Conservation (phyloP, 768 basidiomycete genomes). For the Fistulinella prunicolor region DNA sequence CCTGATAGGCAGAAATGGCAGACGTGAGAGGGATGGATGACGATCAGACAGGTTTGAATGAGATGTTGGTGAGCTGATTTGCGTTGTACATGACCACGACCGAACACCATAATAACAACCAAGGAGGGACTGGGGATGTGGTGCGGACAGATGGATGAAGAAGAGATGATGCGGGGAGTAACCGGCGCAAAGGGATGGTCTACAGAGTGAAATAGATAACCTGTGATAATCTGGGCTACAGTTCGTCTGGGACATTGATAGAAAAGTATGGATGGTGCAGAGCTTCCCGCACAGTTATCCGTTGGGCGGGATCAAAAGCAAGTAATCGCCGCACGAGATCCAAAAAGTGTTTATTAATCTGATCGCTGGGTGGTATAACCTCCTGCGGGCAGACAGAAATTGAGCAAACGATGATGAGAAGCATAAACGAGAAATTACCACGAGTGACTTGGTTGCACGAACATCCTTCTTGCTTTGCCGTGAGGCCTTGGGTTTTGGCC, state of each 20-base stretch:
- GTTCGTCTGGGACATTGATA: constrained; percentile 62
- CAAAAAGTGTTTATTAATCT: constrained; percentile 74
- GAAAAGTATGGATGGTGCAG: constrained; percentile 86
- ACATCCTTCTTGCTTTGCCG: constrained; percentile 95
- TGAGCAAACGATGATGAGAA: constrained; percentile 1
- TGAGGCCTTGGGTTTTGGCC: constrained; percentile 85
- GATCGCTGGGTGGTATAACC: constrained; percentile 76
- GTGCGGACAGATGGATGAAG: constrained; percentile 25
- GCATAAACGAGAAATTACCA: constrained; percentile 46
- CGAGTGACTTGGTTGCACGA: constrained; percentile 71
- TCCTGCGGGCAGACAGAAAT: constrained; percentile 46
- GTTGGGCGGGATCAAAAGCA: constrained; percentile 84
- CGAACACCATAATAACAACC: constrained; percentile 37
- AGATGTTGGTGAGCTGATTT: constrained; percentile 28
- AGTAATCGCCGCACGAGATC: constrained; percentile 86
- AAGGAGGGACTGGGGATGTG: constrained; percentile 21
- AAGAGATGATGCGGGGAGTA: constrained; percentile 20
- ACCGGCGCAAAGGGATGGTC: constrained; percentile 27
- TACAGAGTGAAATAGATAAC: constrained; percentile 36
- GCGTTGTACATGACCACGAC: constrained; percentile 38
- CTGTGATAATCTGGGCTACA: constrained; percentile 43
- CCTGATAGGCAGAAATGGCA: constrained; percentile 24
- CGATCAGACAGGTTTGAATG: constrained; percentile 30
- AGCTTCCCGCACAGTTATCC: constrained; percentile 86
- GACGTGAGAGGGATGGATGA: constrained; percentile 17